Evolutionary conservation across 306 rosid genomes (phyloP), one percentile per base, ranked within the genome.

Genomic region (Cucumis melo): DNA sequence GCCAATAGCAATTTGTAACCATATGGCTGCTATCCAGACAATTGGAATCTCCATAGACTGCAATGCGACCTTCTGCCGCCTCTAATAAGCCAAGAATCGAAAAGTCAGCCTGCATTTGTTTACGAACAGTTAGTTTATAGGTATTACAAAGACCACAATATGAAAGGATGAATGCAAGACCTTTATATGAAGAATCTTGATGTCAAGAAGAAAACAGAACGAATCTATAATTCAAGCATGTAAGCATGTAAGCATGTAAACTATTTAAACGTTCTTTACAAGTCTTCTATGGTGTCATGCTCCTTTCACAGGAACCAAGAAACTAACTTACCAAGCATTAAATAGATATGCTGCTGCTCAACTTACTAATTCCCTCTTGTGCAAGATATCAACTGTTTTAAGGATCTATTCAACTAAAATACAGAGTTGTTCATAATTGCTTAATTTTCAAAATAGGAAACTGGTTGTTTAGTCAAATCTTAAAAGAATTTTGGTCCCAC

Each of bases 21-120:
- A 95, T 95, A 80, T 95, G 99, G 76, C 99, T 94, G 81, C 99
- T 87, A 78, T 92, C 96, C 86, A 94, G 84, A 81, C 99, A 94
- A 85, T 92, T 94, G 63, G 99, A 94, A 82, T 94, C 99, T 71
- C 99, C 99, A 75, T 92, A 94, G 46, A 94, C 96, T 15, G 91
- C 92, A 66, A 94, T 75, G 24, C 95, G 96, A 78, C 97, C 96
- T 80, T 86, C 83, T 19, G 86, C 95, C 70, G 73, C 83, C 38
- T 42, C 88, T 38, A 86, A 64, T 59, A 94, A 87, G 76, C 99
- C 97, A 72, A 94, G 97, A 82, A 94, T 89, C 13, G 97, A 92
- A 87, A 93, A 90, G 83, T 94, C 99, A 19, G 94, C 92, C 99
- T 94, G 90, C 87, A 80, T 56, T 68, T 77, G 85, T 70, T 79